Evolutionary conservation across 2,329 filamentous ascomycete species (phyloP).

Genomic region (Epichloe festucae): DNA sequence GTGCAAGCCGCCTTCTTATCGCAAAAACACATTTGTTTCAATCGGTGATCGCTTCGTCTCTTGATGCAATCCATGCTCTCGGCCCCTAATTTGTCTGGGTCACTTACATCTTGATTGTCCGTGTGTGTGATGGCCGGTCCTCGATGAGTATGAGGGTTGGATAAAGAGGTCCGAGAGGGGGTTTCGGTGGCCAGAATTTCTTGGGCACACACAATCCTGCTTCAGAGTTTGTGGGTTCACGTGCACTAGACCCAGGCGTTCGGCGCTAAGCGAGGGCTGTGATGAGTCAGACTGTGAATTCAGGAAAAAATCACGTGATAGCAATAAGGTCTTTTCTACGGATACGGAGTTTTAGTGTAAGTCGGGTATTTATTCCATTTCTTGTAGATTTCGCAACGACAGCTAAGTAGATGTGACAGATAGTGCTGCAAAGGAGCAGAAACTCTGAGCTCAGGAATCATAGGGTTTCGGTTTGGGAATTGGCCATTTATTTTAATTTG

Average conservation of each 20-base stretch:
- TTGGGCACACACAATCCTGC: constrained; percentile 22
- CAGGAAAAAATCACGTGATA: constrained; percentile 9
- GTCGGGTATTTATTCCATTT: background rate
- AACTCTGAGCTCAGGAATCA: background rate
- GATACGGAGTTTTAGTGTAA: background rate
- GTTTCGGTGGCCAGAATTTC: constrained; percentile 28
- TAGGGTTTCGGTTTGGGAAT: background rate
- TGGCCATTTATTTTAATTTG: background rate
- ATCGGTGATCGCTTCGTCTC: constrained; percentile 4
- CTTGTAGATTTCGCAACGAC: background rate
- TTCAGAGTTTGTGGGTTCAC: constrained; percentile 29
- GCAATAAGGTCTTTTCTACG: background rate
- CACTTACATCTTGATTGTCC: constrained; percentile 34
- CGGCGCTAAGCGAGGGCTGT: constrained; percentile 29
- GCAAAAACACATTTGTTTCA: background rate
- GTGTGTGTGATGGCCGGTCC: constrained; percentile 28
- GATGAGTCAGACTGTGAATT: constrained; percentile 14
- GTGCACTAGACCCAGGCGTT: constrained; percentile 20
- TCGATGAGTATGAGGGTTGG: constrained; percentile 22
- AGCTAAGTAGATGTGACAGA: background rate
- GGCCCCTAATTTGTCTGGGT: background rate
- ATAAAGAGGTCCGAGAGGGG: constrained; percentile 25
- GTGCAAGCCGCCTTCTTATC: constrained; percentile 1
- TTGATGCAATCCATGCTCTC: background rate
- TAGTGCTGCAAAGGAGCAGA: background rate